phyloP scores from a whole-genome alignment of 352 stramenopile genomes.

The Phytophthora hybrid region DNA sequence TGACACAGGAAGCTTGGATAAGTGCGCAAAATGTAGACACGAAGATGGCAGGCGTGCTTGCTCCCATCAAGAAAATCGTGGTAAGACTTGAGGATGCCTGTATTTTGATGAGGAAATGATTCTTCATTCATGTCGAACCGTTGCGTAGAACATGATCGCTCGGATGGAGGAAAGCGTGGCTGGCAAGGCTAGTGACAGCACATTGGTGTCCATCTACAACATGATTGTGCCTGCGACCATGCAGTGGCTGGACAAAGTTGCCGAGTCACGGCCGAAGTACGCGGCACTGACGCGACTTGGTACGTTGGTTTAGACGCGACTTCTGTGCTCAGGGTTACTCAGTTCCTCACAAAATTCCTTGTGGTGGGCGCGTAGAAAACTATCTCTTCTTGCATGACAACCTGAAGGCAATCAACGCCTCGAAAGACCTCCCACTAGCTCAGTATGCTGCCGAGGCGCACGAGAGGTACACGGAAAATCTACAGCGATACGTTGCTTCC shows the following conservation, averaged over 20 bases:
- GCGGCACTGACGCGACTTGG: constrained; percentile 62
- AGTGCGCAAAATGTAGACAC: constrained; percentile 71
- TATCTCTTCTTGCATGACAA: constrained; percentile 71
- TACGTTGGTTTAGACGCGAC: constrained; percentile 18
- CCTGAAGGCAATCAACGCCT: constrained; percentile 55
- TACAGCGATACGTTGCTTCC: constrained; percentile 60
- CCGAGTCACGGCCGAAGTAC: constrained; percentile 77
- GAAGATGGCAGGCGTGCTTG: constrained; percentile 74
- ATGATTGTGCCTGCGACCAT: constrained; percentile 67
- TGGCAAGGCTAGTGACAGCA: constrained; percentile 65
- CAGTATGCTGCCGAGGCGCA: constrained; percentile 62
- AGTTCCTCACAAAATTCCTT: not conserved
- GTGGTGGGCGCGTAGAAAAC: constrained; percentile 52
- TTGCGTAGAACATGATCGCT: constrained; percentile 56
- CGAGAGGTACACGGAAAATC: constrained; percentile 51
- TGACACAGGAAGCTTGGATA: constrained; percentile 69
- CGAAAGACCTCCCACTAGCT: constrained; percentile 53
- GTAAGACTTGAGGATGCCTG: constrained; percentile 16
- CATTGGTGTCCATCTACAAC: constrained; percentile 70
- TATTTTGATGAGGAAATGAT: not conserved
- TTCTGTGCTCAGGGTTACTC: not conserved
- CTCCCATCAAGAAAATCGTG: constrained; percentile 73
- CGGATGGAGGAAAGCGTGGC: constrained; percentile 70
- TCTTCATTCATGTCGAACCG: not conserved
- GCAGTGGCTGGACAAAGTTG: constrained; percentile 77